A percentile compares a stretch with the other conserved stretches of the same genome.
Evolutionary conservation across 2,329 filamentous ascomycete species (phyloP).

Genomic region (Anthostomella pinea): DNA sequence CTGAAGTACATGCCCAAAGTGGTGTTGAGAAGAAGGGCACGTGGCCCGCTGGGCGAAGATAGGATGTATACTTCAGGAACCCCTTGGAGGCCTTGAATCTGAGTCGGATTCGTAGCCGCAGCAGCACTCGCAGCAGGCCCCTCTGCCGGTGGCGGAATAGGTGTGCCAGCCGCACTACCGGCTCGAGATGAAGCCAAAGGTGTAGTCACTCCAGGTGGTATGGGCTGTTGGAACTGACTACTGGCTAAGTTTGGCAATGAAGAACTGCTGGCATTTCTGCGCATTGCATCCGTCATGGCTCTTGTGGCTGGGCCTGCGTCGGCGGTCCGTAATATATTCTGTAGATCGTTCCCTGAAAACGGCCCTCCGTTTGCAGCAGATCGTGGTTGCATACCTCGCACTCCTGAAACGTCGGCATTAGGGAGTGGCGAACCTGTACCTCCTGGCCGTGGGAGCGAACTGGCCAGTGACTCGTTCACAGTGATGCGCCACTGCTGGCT

Average conservation of each 20-base stretch:
- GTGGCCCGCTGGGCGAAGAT: slow-evolving; percentile 58
- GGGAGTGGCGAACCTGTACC: slow-evolving; percentile 25
- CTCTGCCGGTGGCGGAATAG: slow-evolving; percentile 39
- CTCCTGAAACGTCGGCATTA: slow-evolving; percentile 14
- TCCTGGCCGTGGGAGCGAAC: slow-evolving; percentile 15
- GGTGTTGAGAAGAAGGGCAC: slow-evolving; percentile 54
- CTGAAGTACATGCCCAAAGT: slow-evolving; percentile 51
- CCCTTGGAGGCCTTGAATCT: slow-evolving; percentile 21
- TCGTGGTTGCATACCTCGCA: slow-evolving; percentile 19
- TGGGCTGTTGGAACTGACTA: slow-evolving; percentile 33
- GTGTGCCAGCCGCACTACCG: slow-evolving; percentile 47
- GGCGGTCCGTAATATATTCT: slow-evolving; percentile 44
- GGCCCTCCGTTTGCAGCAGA: slow-evolving; percentile 28
- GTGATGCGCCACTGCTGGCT: slow-evolving; percentile 52
- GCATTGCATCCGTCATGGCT: slow-evolving; percentile 47
- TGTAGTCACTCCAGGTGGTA: slow-evolving; percentile 43
- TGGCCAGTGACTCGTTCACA: slow-evolving; percentile 42
- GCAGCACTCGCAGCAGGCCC: slow-evolving; percentile 29
- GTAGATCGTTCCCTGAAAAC: slow-evolving; percentile 43
- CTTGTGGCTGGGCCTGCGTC: slow-evolving; percentile 44
- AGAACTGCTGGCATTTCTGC: slow-evolving; percentile 47
- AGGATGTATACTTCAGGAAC: slow-evolving; percentile 57
- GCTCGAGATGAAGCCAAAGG: slow-evolving; percentile 40
- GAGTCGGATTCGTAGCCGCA: slow-evolving; percentile 17
- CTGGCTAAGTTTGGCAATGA: slow-evolving; percentile 38